Conservation (phyloP, 371 early-diverging fungal genomes). For the Actinomortierella ambigua region DNA sequence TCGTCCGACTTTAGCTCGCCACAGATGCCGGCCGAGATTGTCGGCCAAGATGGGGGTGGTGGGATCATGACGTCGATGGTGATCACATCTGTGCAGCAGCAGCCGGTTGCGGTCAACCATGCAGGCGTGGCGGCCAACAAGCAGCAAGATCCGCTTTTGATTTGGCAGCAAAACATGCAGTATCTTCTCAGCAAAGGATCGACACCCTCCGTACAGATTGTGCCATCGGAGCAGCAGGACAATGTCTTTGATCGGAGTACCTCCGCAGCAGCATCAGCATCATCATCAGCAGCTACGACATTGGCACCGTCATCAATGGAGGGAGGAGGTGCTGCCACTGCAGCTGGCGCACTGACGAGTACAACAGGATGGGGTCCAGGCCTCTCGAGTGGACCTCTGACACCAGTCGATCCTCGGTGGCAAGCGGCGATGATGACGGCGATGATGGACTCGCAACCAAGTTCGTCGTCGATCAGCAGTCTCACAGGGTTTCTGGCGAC, state of each 20-base stretch:
- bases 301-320: background rate
- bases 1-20: constrained; percentile 1
- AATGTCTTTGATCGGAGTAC: background rate
- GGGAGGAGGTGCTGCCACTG: background rate
- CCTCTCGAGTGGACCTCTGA: background rate
- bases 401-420: constrained; percentile 26
- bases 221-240: background rate
- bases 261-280: constrained; percentile 8
- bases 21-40: background rate
- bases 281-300: background rate
- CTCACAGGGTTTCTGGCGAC: no score
- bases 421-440: constrained; percentile 42
- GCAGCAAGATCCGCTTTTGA: no score
- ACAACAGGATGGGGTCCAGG: constrained; percentile 4
- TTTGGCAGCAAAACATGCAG: constrained; percentile 25
- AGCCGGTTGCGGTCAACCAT: no score
- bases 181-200: constrained; percentile 14
- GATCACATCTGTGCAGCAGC: no score
- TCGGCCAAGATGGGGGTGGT: background rate
- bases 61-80: constrained; percentile 2
- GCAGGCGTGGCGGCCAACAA: no score
- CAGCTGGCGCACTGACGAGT: no score
- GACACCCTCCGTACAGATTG: no score
- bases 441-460: constrained; percentile 22
- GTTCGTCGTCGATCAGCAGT: no score